Conservation (phyloP, 2,329 filamentous ascomycete genomes). For the Sporothrix pallida region DNA sequence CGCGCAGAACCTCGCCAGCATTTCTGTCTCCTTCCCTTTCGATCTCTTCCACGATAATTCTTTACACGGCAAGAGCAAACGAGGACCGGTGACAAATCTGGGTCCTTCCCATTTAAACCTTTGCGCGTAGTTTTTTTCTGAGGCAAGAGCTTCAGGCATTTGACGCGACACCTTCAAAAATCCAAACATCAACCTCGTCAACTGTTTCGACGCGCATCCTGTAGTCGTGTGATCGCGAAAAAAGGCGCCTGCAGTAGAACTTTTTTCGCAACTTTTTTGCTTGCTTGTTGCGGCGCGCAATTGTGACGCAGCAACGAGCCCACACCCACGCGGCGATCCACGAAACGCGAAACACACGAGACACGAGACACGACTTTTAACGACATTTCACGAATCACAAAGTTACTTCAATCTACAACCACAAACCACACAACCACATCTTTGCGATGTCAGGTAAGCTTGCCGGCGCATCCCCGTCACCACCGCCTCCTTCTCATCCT, state of each 20-base stretch:
- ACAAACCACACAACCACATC: slow-evolving; percentile 14
- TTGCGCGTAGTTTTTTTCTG: slow-evolving; percentile 21
- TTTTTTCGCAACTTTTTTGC: neutral
- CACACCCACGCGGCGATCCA: neutral
- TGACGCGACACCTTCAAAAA: neutral
- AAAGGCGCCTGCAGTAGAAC: slow-evolving; percentile 2
- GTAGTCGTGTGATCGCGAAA: slow-evolving; percentile 26
- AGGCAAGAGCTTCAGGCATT: slow-evolving; percentile 1
- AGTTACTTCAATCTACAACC: neutral
- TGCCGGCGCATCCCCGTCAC: neutral
- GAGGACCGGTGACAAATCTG: neutral
- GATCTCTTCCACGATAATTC: slow-evolving; percentile 1
- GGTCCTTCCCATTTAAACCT: neutral
- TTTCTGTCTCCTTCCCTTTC: slow-evolving; percentile 14
- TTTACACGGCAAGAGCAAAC: slow-evolving; percentile 19
- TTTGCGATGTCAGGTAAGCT: slow-evolving; percentile 35
- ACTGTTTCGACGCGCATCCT: slow-evolving; percentile 6
- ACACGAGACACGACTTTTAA: neutral
- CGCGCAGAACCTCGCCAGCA: neutral
- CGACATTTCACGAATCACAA: slow-evolving; percentile 5
- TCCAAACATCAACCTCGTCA: neutral
- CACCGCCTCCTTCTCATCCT: neutral
- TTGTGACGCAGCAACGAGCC: neutral
- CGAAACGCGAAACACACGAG: neutral
- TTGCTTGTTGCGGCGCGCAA: slow-evolving; percentile 14